phyloP scores from a whole-genome alignment of 352 stramenopile genomes.

The Peronospora farinosa region DNA sequence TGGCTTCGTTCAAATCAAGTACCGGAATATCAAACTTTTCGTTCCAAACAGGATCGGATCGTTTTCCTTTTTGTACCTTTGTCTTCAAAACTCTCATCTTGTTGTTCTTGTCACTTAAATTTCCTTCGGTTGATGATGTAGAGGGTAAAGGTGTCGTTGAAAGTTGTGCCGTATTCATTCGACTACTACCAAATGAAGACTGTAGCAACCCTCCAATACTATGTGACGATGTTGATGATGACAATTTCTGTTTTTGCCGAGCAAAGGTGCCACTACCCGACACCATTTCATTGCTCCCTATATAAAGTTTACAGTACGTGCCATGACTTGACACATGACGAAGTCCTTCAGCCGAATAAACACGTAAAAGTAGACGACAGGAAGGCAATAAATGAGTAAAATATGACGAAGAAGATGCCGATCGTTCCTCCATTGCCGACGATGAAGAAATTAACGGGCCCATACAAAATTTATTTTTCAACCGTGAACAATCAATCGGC shows the following conservation, averaged over 20 bases:
- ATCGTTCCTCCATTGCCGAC: slow-evolving; percentile 29
- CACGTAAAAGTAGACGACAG: slow-evolving; percentile 51
- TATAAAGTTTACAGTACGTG: slow-evolving; percentile 67
- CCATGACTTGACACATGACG: slow-evolving; percentile 61
- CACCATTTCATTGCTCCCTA: slow-evolving; percentile 49
- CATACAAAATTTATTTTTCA: slow-evolving; percentile 2
- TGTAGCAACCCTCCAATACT: slow-evolving; percentile 21
- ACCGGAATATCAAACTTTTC: slow-evolving; percentile 72
- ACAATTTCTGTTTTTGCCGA: slow-evolving; percentile 29
- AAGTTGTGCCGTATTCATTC: slow-evolving; percentile 6
- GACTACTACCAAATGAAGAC: slow-evolving; percentile 17
- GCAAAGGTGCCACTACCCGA: slow-evolving; percentile 34
- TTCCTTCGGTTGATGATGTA: slow-evolving; percentile 19
- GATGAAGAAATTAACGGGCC: slow-evolving; percentile 10
- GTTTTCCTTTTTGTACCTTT: slow-evolving; percentile 49
- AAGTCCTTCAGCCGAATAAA: slow-evolving; percentile 55
- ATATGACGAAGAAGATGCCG: slow-evolving; percentile 34
- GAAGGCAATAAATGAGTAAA: slow-evolving; percentile 18
- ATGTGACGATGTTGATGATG: slow-evolving; percentile 22
- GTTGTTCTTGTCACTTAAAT: slow-evolving; percentile 5
- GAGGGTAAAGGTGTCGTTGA: slow-evolving; percentile 9
- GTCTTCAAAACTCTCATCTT: slow-evolving; percentile 57
- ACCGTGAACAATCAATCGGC: background rate
- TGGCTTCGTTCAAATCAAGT: slow-evolving; percentile 34
- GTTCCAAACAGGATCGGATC: slow-evolving; percentile 56